Percentiles rank a stretch among this genome's conserved stretches.
Conservation (phyloP, 1,139 yeast species). For the Suhomyces wounanorum region DNA sequence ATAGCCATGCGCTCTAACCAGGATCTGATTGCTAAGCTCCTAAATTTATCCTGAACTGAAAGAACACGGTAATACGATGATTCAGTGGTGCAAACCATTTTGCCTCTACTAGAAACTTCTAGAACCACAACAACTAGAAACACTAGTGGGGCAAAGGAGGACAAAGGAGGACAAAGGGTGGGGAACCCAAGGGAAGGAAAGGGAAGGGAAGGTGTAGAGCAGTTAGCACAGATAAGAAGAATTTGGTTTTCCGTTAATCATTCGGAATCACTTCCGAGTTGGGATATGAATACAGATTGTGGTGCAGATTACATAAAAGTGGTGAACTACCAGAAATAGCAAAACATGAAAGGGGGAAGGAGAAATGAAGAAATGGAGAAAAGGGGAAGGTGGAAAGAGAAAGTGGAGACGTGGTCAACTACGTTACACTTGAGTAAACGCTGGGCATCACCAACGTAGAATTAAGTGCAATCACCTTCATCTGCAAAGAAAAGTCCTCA, state of each 20-base stretch:
- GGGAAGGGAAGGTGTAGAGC: background rate
- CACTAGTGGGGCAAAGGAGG: too few relatives aligned
- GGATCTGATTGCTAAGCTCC: background rate
- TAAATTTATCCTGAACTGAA: background rate
- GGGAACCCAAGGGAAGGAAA: background rate
- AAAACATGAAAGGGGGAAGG: background rate
- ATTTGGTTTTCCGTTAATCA: background rate
- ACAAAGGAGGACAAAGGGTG: too few relatives aligned
- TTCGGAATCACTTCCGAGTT: background rate
- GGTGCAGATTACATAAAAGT: too few relatives aligned
- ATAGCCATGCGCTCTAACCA: background rate
- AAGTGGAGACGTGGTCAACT: too few relatives aligned
- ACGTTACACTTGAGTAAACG: background rate
- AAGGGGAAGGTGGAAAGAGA: background rate
- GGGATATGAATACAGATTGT: background rate
- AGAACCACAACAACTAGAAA: background rate
- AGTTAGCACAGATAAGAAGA: too few relatives aligned
- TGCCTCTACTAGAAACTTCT: background rate
- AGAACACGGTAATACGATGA: background rate
- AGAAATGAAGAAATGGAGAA: background rate
- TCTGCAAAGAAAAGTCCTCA: too few relatives aligned
- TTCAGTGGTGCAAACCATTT: background rate
- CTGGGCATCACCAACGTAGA: background rate
- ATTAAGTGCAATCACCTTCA: too few relatives aligned
- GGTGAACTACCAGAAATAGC: background rate